These are phyloP conservation scores for Heterobasidion annosum DNA, from an alignment of 1,284 basidiomycete genomes.

Conservation along the genomic window DNA sequence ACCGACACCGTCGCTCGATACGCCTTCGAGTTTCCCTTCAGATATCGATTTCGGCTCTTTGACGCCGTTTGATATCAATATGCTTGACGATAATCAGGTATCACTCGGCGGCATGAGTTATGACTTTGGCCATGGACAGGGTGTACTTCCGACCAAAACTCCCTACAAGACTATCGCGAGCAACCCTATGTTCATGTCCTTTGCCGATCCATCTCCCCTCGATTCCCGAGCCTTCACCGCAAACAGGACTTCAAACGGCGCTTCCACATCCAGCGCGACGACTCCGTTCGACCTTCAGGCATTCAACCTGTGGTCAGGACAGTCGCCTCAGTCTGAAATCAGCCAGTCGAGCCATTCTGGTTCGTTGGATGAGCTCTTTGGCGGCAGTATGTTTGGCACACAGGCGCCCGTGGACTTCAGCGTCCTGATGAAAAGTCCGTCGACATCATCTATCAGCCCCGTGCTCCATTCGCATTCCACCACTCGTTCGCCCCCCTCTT, in stretches of 20 bases:
- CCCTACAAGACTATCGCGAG: slow-evolving; percentile 67
- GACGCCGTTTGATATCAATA: slow-evolving; percentile 54
- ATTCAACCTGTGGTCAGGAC: slow-evolving; percentile 21
- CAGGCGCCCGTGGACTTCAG: slow-evolving; percentile 34
- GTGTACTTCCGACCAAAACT: slow-evolving; percentile 21
- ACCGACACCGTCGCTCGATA: slow-evolving; percentile 11
- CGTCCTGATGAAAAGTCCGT: slow-evolving; percentile 31
- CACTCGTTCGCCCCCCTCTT: slow-evolving; percentile 18
- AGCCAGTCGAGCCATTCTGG: slow-evolving; percentile 10
- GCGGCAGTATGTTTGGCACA: slow-evolving; percentile 36
- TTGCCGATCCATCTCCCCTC: slow-evolving; percentile 43
- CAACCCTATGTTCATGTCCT: slow-evolving; percentile 76
- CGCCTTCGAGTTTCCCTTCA: slow-evolving; percentile 13
- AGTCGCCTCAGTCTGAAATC: slow-evolving; percentile 10
- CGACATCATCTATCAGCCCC: slow-evolving; percentile 39
- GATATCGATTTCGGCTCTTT: slow-evolving; percentile 57
- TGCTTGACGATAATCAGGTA: slow-evolving; percentile 43
- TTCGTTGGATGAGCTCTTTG: slow-evolving; percentile 50
- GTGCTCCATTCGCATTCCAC: slow-evolving; percentile 29
- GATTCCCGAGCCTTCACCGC: slow-evolving; percentile 8
- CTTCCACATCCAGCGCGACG: slow-evolving; percentile 6
- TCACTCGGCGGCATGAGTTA: slow-evolving; percentile 48
- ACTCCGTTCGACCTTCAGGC: slow-evolving; percentile 8
- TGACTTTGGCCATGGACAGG: slow-evolving; percentile 43
- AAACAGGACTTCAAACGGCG: slow-evolving; percentile 11